Evolutionary conservation across 352 stramenopile genomes (phyloP).

Genomic region (Pythium monospermum): DNA sequence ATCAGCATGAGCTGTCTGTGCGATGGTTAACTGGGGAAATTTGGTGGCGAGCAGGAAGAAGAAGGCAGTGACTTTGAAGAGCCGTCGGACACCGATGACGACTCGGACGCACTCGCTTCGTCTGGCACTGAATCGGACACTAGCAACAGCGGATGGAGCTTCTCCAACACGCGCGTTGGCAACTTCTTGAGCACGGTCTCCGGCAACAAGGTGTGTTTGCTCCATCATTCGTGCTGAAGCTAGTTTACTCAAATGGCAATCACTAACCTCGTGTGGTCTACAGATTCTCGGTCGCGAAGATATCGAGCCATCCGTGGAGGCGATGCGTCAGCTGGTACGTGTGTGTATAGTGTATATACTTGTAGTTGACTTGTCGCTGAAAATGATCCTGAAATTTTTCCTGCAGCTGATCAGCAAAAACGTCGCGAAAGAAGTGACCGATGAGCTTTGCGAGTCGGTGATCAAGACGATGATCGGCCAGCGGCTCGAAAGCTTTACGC

Average conservation of each 20-base stretch:
- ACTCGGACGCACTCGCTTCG: conserved; percentile 39
- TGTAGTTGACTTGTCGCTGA: background rate
- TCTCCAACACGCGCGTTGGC: conserved; percentile 72
- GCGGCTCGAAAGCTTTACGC: conserved; percentile 93
- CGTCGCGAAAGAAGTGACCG: conserved; percentile 93
- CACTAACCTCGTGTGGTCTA: background rate
- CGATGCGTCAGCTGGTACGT: conserved; percentile 90
- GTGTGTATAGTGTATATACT: background rate
- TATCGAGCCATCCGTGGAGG: conserved; percentile 88
- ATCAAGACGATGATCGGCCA: conserved; percentile 92
- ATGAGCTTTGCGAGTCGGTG: conserved; percentile 95
- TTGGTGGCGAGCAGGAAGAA: conserved; percentile 35
- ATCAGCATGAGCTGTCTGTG: too few relatives aligned
- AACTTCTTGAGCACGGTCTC: conserved; percentile 82
- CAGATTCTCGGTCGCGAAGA: conserved; percentile 92
- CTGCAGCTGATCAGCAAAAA: conserved; percentile 95
- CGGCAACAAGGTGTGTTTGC: conserved; percentile 68
- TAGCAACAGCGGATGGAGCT: conserved; percentile 64
- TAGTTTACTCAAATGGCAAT: background rate
- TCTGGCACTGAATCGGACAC: conserved; percentile 69
- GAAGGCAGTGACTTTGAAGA: conserved; percentile 65
- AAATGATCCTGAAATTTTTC: background rate
- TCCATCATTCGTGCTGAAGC: background rate
- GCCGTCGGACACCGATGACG: conserved; percentile 62
- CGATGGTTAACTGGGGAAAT: background rate